These are phyloP conservation scores for Amanita rimosa DNA, from an alignment of 768 basidiomycete species.

Conservation along the genomic window DNA sequence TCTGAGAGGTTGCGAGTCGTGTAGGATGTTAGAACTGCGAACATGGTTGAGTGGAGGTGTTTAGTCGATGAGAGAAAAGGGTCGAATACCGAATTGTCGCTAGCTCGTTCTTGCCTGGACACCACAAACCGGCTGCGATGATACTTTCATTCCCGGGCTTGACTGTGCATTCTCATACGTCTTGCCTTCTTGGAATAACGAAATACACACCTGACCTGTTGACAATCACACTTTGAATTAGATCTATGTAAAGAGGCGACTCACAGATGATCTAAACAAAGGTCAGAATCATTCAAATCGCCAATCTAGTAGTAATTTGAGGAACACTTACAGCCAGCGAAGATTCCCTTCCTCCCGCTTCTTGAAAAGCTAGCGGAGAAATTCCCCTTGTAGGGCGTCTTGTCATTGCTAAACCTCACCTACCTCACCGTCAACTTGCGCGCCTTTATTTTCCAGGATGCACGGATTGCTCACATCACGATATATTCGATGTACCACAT, in stretches of 20 bases:
- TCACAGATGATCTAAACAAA: slow-evolving; percentile 50
- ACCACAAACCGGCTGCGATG: slow-evolving; percentile 76
- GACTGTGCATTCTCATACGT: slow-evolving; percentile 25
- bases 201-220: slow-evolving; percentile 20
- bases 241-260: slow-evolving; percentile 9
- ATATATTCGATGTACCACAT: slow-evolving; percentile 87
- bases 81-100: slow-evolving; percentile 50
- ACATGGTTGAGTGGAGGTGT: not conserved
- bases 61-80: not conserved
- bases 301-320: not conserved
- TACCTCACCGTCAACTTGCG: slow-evolving; percentile 17
- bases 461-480: slow-evolving; percentile 61
- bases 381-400: slow-evolving; percentile 87
- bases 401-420: slow-evolving; percentile 88
- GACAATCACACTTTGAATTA: not conserved
- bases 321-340: slow-evolving; percentile 63
- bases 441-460: no score
- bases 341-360: slow-evolving; percentile 83
- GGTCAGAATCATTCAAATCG: not conserved
- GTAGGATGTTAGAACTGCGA: slow-evolving; percentile 49
- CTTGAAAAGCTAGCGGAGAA: slow-evolving; percentile 82
- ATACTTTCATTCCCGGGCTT: slow-evolving; percentile 56
- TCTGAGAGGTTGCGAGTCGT: slow-evolving; percentile 50
- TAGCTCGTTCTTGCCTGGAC: slow-evolving; percentile 70
- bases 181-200: not conserved